Percentiles rank a stretch among this genome's conserved stretches.
Conservation (phyloP, 2,329 filamentous ascomycete species). For the Fusarium lyarnte region DNA sequence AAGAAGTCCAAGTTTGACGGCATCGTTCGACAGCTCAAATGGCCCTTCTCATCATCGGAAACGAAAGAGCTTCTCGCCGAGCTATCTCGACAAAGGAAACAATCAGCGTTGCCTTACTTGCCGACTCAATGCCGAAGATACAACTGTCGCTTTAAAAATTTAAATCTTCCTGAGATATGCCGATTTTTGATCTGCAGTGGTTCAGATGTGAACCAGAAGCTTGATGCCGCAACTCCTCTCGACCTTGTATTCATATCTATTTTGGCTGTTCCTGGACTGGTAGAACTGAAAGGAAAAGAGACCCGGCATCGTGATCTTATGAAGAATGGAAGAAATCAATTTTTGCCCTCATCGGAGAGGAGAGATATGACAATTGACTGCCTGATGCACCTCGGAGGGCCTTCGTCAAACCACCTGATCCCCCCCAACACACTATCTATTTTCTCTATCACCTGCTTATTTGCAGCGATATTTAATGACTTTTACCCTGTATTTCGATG, state of each 20-base stretch:
- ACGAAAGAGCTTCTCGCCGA: conserved; percentile 5
- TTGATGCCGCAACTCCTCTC: neutral
- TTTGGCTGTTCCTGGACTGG: neutral
- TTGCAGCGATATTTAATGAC: neutral
- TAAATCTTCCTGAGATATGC: conserved; percentile 15
- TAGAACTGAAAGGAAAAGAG: rapidly evolving
- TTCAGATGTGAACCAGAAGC: neutral
- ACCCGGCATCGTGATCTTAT: rapidly evolving
- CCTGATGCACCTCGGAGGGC: neutral
- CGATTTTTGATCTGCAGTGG: neutral
- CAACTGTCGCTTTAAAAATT: too few relatives aligned
- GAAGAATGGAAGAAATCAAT: rapidly evolving
- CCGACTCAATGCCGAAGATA: conserved; percentile 20
- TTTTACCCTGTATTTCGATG: rapidly evolving
- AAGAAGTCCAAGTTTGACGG: neutral
- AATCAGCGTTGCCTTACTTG: neutral
- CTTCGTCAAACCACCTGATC: neutral
- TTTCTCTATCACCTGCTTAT: neutral
- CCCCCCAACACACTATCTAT: neutral
- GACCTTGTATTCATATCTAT: neutral
- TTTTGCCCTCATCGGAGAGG: neutral
- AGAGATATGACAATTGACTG: neutral
- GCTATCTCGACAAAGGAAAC: conserved; percentile 24
- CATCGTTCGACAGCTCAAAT: conserved; percentile 8
- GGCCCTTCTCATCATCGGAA: conserved; percentile 20